Percentiles rank a stretch among this genome's conserved stretches.
Evolutionary conservation across 257 asterid genomes (phyloP).

Genomic region (Gentiana straminea): DNA sequence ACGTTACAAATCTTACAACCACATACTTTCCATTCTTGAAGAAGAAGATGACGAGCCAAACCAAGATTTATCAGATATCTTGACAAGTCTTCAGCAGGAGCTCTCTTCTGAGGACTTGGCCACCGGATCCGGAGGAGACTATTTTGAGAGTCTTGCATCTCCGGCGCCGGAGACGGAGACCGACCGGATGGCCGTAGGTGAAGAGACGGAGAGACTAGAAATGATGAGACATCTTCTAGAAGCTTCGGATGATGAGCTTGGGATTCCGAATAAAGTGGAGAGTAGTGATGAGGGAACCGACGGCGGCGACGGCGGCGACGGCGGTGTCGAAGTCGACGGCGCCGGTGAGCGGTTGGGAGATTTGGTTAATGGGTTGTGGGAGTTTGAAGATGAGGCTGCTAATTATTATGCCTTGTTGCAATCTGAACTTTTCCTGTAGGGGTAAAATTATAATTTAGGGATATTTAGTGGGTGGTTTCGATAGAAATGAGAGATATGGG

Average conservation of each 20-base stretch:
- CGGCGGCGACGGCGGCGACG: constrained; percentile 3
- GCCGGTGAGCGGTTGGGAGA: constrained; percentile 14
- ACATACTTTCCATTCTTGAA: constrained; percentile 54
- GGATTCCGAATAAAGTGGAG: constrained; percentile 34
- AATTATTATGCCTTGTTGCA: constrained; percentile 46
- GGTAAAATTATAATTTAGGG: constrained; percentile 12
- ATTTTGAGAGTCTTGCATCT: constrained; percentile 2
- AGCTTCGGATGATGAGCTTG: constrained; percentile 89
- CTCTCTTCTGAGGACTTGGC: constrained; percentile 22
- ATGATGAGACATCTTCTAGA: constrained; percentile 77
- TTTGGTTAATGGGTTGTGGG: constrained; percentile 53
- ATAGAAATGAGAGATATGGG: neutral
- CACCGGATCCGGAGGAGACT: constrained; percentile 7
- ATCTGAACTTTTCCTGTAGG: constrained; percentile 58
- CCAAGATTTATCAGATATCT: constrained; percentile 49
- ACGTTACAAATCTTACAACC: constrained; percentile 42
- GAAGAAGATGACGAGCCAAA: constrained; percentile 38
- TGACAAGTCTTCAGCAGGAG: constrained; percentile 59
- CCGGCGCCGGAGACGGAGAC: neutral
- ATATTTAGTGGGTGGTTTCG: constrained; percentile 16
- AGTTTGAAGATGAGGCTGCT: constrained; percentile 68
- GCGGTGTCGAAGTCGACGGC: too few relatives aligned
- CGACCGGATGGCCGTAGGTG: constrained; percentile 5
- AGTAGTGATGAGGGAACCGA: constrained; percentile 14
- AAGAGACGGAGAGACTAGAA: constrained; percentile 27